Evolutionary conservation across 176 grass and related monocot species (phyloP).

Genomic region (Otatea glauca): DNA sequence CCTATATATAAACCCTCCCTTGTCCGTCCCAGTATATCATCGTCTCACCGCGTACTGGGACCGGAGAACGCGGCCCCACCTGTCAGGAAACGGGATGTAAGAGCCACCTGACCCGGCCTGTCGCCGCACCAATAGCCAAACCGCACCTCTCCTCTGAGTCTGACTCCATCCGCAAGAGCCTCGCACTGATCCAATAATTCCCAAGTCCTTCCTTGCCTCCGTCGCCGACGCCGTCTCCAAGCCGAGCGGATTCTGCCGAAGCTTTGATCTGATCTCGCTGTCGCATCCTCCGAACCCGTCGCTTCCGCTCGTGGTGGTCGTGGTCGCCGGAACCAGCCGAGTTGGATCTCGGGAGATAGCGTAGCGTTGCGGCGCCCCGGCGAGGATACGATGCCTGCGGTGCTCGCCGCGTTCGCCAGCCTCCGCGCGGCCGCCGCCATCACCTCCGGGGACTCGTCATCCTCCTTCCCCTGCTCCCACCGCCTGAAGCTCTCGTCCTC

Average conservation of each 20-base stretch:
- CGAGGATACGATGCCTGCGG: constrained; percentile 73
- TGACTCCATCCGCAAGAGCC: not conserved
- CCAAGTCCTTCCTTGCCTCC: constrained; percentile 7
- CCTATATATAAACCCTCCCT: no score
- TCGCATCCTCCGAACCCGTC: not conserved
- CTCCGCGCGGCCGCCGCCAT: constrained; percentile 55
- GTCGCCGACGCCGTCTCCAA: not conserved
- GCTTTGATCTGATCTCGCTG: not conserved
- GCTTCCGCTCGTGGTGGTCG: not conserved
- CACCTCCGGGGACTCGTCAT: constrained; percentile 29
- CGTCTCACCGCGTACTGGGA: constrained; percentile 19
- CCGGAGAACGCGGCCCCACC: not conserved
- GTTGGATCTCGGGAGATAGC: constrained; percentile 52
- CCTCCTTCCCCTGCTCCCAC: constrained; percentile 55
- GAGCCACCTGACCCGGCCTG: not conserved
- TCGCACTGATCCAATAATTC: constrained; percentile 30
- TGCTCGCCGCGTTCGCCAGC: constrained; percentile 54
- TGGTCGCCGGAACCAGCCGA: constrained; percentile 41
- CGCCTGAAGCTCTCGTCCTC: constrained; percentile 58
- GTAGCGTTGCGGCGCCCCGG: constrained; percentile 45
- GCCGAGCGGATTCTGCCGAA: not conserved
- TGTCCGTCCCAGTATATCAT: constrained; percentile 14
- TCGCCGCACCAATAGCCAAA: constrained; percentile 19
- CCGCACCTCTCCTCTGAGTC: not conserved
- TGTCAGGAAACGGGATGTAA: constrained; percentile 25